These are phyloP conservation scores for Mycena pura DNA, from an alignment of 768 basidiomycete species.

Conservation along the genomic window DNA sequence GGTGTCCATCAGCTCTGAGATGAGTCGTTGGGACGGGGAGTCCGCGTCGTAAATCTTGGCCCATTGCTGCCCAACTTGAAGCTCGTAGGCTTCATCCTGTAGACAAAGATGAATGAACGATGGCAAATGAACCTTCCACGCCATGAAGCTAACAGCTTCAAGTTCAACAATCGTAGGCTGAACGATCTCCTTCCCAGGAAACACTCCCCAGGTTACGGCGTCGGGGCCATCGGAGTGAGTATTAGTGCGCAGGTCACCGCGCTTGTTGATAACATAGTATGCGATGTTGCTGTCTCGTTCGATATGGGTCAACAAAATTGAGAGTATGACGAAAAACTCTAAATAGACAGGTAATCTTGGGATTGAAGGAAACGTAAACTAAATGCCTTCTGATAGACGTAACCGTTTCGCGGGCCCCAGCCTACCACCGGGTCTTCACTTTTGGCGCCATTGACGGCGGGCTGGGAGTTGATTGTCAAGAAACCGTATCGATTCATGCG, in stretches of 20 bases:
- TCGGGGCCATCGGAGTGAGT: conserved; percentile 95
- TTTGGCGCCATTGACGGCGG: conserved; percentile 87
- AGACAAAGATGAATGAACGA: conserved; percentile 15
- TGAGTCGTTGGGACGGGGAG: conserved; percentile 76
- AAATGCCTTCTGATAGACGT: conserved; percentile 91
- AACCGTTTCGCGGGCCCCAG: conserved; percentile 94
- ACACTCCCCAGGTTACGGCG: conserved; percentile 99
- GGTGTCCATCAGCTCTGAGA: conserved; percentile 79
- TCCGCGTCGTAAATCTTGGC: conserved; percentile 82
- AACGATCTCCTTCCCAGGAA: conserved; percentile 95
- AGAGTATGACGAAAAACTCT: conserved; percentile 92
- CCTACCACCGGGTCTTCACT: conserved; percentile 89
- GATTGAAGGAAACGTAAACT: neutral
- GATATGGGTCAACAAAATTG: conserved; percentile 77
- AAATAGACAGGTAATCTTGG: conserved; percentile 57
- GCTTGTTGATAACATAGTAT: conserved; percentile 97
- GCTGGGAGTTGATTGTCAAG: conserved; percentile 96
- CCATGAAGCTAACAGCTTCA: conserved; percentile 98
- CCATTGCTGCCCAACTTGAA: conserved; percentile 94
- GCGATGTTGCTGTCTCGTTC: conserved; percentile 89
- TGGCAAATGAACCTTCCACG: conserved; percentile 79
- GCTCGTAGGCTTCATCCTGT: conserved; percentile 93
- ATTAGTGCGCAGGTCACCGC: conserved; percentile 94
- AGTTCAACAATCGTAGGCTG: conserved; percentile 97
- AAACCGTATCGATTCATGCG: conserved; percentile 92